Base-by-base conservation (phyloP, 1,284 basidiomycete genomes). In the Apiotrichum mycotoxinovorans region DNA sequence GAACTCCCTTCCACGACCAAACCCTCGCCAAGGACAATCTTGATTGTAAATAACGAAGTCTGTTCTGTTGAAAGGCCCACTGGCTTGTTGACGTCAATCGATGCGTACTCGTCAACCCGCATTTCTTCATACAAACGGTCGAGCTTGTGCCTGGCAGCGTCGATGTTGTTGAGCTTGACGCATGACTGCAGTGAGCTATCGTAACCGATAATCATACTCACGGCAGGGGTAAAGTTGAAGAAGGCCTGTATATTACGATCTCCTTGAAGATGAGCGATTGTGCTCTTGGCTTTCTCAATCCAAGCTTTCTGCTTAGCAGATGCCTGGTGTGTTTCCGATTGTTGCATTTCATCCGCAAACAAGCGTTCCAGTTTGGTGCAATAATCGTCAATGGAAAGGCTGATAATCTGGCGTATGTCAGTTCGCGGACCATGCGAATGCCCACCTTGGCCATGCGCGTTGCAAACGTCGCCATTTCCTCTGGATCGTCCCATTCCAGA, bases 141-240 rank as follows among this genome's bases (percentile, higher is more conserved):
- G 54, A 99, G 81, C 52, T 96, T 81, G 57, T 85, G 85, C 14
- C 94, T 84, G 1, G 94, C 93, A 2, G 91, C 88, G 67, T 96
- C 93, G 62, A 98, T 87, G 72, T 98, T 98, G 80, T 99, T 98
- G 47, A 98, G 83, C 79, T 97, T 98, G 69, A 98, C 91, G 70
- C 95, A 98, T 0, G 91, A 93, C 79, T 93, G 65, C 3, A 10
- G 25, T 20, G 23, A 52, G 18, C 53, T 53, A 47, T 55, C 5
- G 9, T 20, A 22, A 11, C 18, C 23, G 2, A 26, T 17, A 3
- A 26, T 5, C 42, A 10, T n/a, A 68, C 80, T 61, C 58, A 82
- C 80, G 20, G 75, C 84, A 0, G 92, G 83, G 53, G 86, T 87
- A 79, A 99, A 98, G 69, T 94, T 91, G 82, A 96, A 98, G 8